Evolutionary conservation across 768 basidiomycete genomes (phyloP).

Genomic region (Lepiota venenata): DNA sequence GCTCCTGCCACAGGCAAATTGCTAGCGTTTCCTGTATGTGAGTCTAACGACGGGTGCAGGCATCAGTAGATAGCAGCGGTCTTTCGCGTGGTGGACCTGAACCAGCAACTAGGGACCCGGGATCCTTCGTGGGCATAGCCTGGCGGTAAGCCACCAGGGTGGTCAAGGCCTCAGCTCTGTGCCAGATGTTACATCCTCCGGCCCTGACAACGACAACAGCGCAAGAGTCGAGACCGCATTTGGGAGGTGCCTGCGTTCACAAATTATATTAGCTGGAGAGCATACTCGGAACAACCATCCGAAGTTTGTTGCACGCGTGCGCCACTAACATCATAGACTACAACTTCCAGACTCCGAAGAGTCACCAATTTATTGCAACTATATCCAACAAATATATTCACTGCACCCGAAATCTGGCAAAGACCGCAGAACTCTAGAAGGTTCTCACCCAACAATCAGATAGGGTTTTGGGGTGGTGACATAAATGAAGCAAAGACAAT

Average conservation of each 20-base stretch:
- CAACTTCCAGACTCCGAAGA: neutral
- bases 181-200: neutral
- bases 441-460: neutral
- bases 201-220: no score
- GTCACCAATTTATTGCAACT: neutral
- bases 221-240: no score
- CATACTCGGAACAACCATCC: neutral
- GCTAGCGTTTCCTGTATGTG: no score
- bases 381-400: neutral
- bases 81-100: neutral
- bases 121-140: neutral
- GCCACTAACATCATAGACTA: neutral
- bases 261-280: no score
- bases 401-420: neutral
- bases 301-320: neutral
- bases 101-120: neutral
- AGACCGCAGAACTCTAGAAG: neutral
- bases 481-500: neutral
- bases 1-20: no score
- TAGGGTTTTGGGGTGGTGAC: conserved; percentile 10
- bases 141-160: neutral
- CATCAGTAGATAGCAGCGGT: neutral
- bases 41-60: neutral
- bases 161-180: neutral
- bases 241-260: no score